Evolutionary conservation across 176 grass and related monocot genomes (phyloP).

Genomic region (Aechmea fasciata): DNA sequence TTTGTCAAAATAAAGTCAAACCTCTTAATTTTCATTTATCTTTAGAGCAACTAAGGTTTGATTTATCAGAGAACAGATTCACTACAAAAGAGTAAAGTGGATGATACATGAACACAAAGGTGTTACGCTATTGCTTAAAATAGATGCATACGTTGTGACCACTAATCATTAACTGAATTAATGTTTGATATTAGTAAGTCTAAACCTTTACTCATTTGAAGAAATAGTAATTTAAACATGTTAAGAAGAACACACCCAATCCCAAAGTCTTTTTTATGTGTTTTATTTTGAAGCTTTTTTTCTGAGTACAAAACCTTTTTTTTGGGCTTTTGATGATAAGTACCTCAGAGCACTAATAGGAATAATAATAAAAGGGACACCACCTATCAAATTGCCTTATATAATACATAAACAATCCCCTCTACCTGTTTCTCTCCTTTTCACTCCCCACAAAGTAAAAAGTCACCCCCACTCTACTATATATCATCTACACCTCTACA

Average conservation of each 20-base stretch:
- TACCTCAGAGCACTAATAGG: neutral
- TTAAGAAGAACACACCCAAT: neutral
- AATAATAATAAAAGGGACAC: slow-evolving; percentile 22
- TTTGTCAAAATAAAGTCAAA: too few species aligned
- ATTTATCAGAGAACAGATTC: too few species aligned
- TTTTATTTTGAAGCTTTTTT: neutral
- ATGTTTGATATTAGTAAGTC: too few species aligned
- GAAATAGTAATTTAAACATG: too few species aligned
- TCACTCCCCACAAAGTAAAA: slow-evolving; percentile 16
- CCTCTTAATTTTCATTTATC: too few species aligned
- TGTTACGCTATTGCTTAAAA: too few species aligned
- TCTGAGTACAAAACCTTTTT: slow-evolving; percentile 7
- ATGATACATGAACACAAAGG: too few species aligned
- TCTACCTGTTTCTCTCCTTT: slow-evolving; percentile 21
- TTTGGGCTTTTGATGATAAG: slow-evolving; percentile 12
- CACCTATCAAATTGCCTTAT: slow-evolving; percentile 30
- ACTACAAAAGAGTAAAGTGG: too few species aligned
- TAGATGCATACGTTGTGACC: too few species aligned
- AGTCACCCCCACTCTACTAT: neutral
- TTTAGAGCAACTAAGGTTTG: too few species aligned
- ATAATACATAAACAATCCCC: neutral
- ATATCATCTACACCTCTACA: slow-evolving; percentile 2
- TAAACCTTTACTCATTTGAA: too few species aligned
- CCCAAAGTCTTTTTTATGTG: neutral
- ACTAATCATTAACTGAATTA: too few species aligned